Conservation (phyloP, 805 yeast species). For the Lipomyces lipofer region DNA sequence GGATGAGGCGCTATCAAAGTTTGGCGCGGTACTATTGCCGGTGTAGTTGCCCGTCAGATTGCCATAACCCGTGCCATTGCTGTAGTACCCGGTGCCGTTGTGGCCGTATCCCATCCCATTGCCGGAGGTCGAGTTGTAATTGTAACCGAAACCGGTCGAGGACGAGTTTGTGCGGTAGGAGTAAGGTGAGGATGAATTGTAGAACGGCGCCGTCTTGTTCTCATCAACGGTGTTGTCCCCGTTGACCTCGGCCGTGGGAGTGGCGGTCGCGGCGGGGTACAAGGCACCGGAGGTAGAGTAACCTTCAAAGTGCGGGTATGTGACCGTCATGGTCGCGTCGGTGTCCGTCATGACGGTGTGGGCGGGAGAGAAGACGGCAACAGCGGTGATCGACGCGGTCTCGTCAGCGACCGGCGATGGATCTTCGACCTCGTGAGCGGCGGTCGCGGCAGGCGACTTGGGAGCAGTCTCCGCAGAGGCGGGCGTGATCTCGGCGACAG, state of each 20-base stretch:
- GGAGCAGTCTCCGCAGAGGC: slow-evolving; percentile 14
- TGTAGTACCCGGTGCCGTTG: neutral
- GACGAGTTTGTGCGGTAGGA: neutral
- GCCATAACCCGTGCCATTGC: slow-evolving; percentile 6
- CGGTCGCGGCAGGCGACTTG: slow-evolving; percentile 9
- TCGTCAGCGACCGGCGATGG: slow-evolving; percentile 8
- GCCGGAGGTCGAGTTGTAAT: neutral
- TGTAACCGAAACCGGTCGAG: neutral
- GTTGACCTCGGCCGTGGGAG: neutral
- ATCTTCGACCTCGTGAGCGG: neutral
- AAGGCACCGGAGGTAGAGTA: slow-evolving; percentile 21
- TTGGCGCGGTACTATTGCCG: slow-evolving; percentile 1
- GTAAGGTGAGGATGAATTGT: neutral
- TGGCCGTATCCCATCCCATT: neutral
- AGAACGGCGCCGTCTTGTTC: neutral
- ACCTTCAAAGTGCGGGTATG: slow-evolving; percentile 25
- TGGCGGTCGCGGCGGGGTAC: slow-evolving; percentile 6
- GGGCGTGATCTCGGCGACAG: slow-evolving; percentile 7
- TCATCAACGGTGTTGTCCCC: neutral
- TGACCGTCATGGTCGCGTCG: slow-evolving; percentile 21
- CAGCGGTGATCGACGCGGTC: slow-evolving; percentile 14
- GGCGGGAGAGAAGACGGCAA: slow-evolving; percentile 22
- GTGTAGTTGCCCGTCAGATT: slow-evolving; percentile 14
- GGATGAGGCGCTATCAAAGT: slow-evolving; percentile 8
- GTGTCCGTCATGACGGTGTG: slow-evolving; percentile 19